Evolutionary conservation across 768 basidiomycete genomes (phyloP).

Genomic region (Leucocoprinus leucothites): DNA sequence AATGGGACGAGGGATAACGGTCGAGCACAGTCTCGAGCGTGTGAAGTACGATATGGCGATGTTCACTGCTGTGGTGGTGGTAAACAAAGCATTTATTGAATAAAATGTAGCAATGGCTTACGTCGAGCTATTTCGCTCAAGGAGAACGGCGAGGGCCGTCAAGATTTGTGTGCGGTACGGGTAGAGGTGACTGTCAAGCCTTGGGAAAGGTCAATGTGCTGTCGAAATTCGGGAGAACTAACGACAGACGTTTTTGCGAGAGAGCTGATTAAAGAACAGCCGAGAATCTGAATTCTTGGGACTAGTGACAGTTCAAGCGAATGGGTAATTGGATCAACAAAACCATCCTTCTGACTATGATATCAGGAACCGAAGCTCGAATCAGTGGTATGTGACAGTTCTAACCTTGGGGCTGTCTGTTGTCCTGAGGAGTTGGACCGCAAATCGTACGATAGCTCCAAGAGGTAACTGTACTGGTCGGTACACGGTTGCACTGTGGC

Average conservation of each 20-base stretch:
- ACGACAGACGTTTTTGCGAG: constrained; percentile 47
- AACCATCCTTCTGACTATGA: constrained; percentile 39
- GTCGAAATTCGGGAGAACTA: neutral
- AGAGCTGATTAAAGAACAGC: constrained; percentile 47
- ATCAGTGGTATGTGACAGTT: neutral
- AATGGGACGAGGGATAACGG: constrained; percentile 42
- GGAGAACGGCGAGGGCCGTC: constrained; percentile 49
- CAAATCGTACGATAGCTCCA: constrained; percentile 57
- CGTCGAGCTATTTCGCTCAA: constrained; percentile 55
- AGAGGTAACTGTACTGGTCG: constrained; percentile 70
- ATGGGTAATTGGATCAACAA: constrained; percentile 48
- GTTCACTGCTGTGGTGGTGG: constrained; percentile 29
- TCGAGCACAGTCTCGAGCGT: constrained; percentile 41
- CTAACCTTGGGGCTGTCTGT: constrained; percentile 26
- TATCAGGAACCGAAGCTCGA: constrained; percentile 8
- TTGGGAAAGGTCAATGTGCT: constrained; percentile 23
- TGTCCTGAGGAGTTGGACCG: constrained; percentile 43
- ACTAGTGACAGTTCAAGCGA: constrained; percentile 52
- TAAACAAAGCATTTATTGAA: no score
- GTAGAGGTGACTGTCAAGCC: constrained; percentile 50
- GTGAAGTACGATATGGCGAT: constrained; percentile 42
- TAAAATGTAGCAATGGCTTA: constrained; percentile 26
- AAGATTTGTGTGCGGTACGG: constrained; percentile 55
- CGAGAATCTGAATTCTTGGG: constrained; percentile 50
- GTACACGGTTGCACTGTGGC: constrained; percentile 44